Base-by-base conservation (phyloP, 306 rosid genomes). In the Ormosia emarginata region DNA sequence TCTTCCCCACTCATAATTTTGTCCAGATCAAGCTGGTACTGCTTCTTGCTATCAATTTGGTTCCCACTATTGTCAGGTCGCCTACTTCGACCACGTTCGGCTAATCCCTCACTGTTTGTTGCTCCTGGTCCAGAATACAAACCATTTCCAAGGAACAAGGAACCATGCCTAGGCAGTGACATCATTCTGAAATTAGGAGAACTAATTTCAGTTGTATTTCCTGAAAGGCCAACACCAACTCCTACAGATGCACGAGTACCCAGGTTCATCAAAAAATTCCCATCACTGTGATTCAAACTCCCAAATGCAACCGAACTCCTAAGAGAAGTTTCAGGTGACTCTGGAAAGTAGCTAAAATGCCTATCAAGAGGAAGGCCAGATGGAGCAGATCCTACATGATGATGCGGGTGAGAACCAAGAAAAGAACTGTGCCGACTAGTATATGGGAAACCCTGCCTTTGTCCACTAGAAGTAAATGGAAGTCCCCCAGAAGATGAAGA, bases 361-460 rank as follows among this genome's bases (percentile, higher is more conserved):
- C 95, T 86, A 34, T 92, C 92, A 71, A 89, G 84, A 74, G 94
- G 97, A 84, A 88, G 86, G 61, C 92, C 93, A 50, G 98, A 87
- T 64, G 98, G 98, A 84, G 98, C 98, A 74, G 98, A 94, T 78
- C 97, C 97, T 67, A 91, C 92, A 73, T 88, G 97, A 79, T 92
- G 97, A 64, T 84, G 93, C 61, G 85, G 79, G 46, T 83, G 90
- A 56, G 97, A 91, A 63, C 93, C 82, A 66, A 88, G 81, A 77
- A 88, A 81, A 84, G 98, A 91, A 68, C 81, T 87, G 49, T 57
- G 92, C 17, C 77, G 89, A 75, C 84, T 75, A 56, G 80, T 14
- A 82, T 85, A 90, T 6, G 91, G 86, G 71, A 85, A 89, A 71
- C 92, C 97, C 66, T 92, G 97, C 75, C 93, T 92, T 59, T 92